phyloP scores from a whole-genome alignment of 2,329 filamentous ascomycete species.

The Sclerotinia sclerotiorum region DNA sequence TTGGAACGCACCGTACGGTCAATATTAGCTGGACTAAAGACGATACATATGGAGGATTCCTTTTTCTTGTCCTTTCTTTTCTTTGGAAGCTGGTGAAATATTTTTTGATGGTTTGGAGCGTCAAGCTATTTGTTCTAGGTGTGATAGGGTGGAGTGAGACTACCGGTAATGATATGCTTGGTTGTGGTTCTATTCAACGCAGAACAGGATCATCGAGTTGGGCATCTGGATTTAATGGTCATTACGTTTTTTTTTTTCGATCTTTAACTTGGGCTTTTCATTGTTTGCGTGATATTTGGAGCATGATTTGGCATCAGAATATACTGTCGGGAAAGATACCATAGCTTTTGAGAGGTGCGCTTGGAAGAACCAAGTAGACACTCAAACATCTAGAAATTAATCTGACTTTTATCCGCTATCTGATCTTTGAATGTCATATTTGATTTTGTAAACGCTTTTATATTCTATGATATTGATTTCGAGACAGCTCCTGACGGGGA shows the following conservation, averaged over 20 bases:
- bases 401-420: background rate
- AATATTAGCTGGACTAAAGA: too few relatives aligned
- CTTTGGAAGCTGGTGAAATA: background rate
- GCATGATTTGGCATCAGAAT: background rate
- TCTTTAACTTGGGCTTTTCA: background rate
- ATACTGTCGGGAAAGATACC: too few relatives aligned
- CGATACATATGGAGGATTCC: too few relatives aligned
- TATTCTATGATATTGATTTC: background rate
- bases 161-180: too few relatives aligned
- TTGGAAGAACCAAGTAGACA: background rate
- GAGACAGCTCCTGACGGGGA: too few relatives aligned
- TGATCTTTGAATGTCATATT: background rate
- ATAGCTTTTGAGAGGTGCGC: too few relatives aligned
- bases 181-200: background rate
- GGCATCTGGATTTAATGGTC: background rate
- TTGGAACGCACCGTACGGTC: too few relatives aligned
- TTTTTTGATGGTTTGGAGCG: background rate
- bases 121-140: background rate
- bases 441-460: background rate
- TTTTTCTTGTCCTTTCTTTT: too few relatives aligned
- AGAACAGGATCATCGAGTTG: too few relatives aligned
- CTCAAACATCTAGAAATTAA: background rate
- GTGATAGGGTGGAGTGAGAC: background rate
- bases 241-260: background rate
- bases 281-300: background rate